Conservation (phyloP, 2,329 filamentous ascomycete genomes). For the Microdochium nivale region DNA sequence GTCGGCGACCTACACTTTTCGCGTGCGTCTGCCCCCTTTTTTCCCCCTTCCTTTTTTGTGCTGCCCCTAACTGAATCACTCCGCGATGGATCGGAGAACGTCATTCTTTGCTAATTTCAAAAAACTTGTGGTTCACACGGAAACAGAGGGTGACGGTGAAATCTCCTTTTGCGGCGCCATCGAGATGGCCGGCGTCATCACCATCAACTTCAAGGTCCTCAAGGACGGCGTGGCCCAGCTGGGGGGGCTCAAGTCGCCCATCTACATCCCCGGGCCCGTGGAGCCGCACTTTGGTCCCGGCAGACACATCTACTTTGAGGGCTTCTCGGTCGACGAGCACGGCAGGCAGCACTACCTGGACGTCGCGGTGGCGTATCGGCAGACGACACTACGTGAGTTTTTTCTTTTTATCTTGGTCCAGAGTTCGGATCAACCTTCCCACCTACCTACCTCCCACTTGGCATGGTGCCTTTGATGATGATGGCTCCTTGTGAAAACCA, state of each 20-base stretch:
- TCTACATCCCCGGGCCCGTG: conserved; percentile 80
- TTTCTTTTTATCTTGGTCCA: background rate
- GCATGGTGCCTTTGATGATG: background rate
- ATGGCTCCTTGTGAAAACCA: too few relatives aligned
- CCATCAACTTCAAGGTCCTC: conserved; percentile 81
- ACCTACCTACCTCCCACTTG: background rate
- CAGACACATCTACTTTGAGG: conserved; percentile 76
- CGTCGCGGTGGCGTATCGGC: conserved; percentile 76
- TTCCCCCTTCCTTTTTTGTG: background rate
- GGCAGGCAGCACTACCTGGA: conserved; percentile 89
- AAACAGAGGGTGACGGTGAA: conserved; percentile 71
- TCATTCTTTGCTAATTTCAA: background rate
- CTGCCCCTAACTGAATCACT: too few relatives aligned
- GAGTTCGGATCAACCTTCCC: background rate
- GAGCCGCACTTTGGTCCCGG: conserved; percentile 83
- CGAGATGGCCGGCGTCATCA: conserved; percentile 89
- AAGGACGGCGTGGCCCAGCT: conserved; percentile 70
- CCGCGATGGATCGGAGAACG: too few relatives aligned
- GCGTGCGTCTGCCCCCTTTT: conserved; percentile 27
- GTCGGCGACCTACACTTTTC: conserved; percentile 85
- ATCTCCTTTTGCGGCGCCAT: conserved; percentile 87
- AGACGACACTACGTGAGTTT: conserved; percentile 58
- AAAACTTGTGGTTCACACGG: background rate
- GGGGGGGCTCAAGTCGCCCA: conserved; percentile 71
- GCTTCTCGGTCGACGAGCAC: conserved; percentile 80